These are phyloP conservation scores for Madurella fahalii DNA, from an alignment of 2,329 filamentous ascomycete species.

Conservation along the genomic window DNA sequence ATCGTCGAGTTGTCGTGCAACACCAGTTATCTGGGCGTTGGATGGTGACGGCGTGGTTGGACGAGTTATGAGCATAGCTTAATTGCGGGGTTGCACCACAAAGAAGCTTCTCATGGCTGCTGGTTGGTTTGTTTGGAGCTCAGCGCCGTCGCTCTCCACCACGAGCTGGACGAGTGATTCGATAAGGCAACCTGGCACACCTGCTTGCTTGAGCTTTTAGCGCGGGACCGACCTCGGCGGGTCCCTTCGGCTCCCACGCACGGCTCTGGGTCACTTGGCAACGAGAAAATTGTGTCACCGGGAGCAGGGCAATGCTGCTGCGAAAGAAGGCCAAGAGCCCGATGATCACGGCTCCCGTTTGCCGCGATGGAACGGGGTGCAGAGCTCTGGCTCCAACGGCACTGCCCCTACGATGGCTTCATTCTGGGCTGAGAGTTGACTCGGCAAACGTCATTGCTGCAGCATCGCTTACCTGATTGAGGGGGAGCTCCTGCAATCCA, in stretches of 20 bases:
- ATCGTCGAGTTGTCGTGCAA: constrained; percentile 14
- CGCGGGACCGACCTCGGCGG: constrained; percentile 12
- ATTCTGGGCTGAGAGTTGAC: not conserved
- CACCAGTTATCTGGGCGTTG: constrained; percentile 10
- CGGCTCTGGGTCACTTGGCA: not conserved
- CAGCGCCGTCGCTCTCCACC: constrained; percentile 10
- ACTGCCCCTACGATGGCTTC: constrained; percentile 15
- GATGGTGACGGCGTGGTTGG: constrained; percentile 20
- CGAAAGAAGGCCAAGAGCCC: not conserved
- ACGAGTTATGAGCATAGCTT: constrained; percentile 18
- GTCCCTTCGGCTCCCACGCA: not conserved
- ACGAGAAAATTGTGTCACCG: not conserved
- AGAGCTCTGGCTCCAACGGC: not conserved
- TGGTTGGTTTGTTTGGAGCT: constrained; percentile 19
- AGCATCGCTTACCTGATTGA: constrained; percentile 18
- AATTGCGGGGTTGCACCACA: constrained; percentile 27
- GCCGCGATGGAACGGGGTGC: not conserved
- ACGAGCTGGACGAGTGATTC: constrained; percentile 10
- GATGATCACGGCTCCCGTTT: constrained; percentile 6
- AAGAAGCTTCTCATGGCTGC: constrained; percentile 20
- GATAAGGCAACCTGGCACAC: not conserved
- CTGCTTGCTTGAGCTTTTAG: not conserved
- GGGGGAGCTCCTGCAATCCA: not conserved
- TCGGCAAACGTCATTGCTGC: constrained; percentile 25
- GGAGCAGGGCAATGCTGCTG: not conserved